Conservation (phyloP, 768 basidiomycete species). For the Mycena capillaripes region DNA sequence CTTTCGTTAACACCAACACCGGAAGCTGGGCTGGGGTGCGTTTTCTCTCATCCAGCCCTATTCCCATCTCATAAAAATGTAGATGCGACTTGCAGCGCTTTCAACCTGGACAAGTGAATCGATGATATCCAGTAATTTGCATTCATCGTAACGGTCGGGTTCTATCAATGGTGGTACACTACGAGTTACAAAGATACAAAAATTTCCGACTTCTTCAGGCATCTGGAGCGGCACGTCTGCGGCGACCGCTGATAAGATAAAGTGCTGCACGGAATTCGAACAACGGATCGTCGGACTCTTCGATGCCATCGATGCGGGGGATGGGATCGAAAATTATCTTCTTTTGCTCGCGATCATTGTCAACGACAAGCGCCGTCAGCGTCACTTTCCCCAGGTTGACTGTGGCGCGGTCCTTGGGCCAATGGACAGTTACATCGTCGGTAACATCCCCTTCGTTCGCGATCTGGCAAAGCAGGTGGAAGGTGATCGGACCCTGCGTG, state of each 20-base stretch:
- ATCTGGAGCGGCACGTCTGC: slow-evolving; percentile 32
- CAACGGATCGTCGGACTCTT: slow-evolving; percentile 36
- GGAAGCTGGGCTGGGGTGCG: slow-evolving; percentile 31
- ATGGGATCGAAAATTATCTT: slow-evolving; percentile 40
- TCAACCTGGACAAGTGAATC: slow-evolving; percentile 36
- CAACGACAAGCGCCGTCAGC: slow-evolving; percentile 26
- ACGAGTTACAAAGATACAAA: slow-evolving; percentile 1
- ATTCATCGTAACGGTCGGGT: neutral
- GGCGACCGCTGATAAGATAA: slow-evolving; percentile 40
- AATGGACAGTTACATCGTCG: slow-evolving; percentile 37
- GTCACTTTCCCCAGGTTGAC: slow-evolving; percentile 35
- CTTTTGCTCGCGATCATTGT: slow-evolving; percentile 33
- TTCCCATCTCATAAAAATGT: neutral
- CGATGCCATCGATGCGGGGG: slow-evolving; percentile 37
- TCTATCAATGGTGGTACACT: neutral
- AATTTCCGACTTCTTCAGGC: neutral
- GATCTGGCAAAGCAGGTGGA: slow-evolving; percentile 37
- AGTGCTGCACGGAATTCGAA: slow-evolving; percentile 39
- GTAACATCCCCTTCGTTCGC: slow-evolving; percentile 39
- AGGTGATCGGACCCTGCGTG: slow-evolving; percentile 28
- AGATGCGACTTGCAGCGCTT: slow-evolving; percentile 36
- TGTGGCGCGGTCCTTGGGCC: slow-evolving; percentile 38
- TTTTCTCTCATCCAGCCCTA: neutral
- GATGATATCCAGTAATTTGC: neutral
- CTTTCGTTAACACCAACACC: slow-evolving; percentile 25